A percentile compares a stretch with the other conserved stretches of the same genome.
Evolutionary conservation across 1,284 basidiomycete genomes (phyloP).

Genomic region (Sphagnurus paluster): DNA sequence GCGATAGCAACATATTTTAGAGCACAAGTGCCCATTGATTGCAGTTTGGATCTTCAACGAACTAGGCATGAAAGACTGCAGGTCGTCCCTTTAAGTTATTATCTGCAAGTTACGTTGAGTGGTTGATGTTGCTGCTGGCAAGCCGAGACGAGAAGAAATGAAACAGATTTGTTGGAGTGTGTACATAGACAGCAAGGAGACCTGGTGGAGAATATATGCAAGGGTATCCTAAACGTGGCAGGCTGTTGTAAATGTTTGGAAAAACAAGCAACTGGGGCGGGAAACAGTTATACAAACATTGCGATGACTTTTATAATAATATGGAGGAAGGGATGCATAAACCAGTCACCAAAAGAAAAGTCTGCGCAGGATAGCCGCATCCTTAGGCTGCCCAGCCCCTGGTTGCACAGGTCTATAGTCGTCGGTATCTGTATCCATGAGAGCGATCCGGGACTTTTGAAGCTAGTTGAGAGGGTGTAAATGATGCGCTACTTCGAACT

Average conservation of each 20-base stretch:
- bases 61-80: too few species aligned
- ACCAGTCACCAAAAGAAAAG: slow-evolving; percentile 41
- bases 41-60: too few species aligned
- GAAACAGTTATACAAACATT: slow-evolving; percentile 1
- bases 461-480: slow-evolving; percentile 21
- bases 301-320: not conserved
- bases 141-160: not conserved
- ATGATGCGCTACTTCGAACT: not conserved
- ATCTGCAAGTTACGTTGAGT: too few species aligned
- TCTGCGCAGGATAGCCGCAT: slow-evolving; percentile 40
- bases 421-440: slow-evolving; percentile 46
- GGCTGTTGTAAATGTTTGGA: not conserved
- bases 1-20: too few species aligned
- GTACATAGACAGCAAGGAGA: not conserved
- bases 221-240: slow-evolving; percentile 8
- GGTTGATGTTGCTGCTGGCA: too few species aligned
- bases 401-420: slow-evolving; percentile 32
- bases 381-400: slow-evolving; percentile 29
- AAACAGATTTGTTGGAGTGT: slow-evolving; percentile 4
- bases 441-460: slow-evolving; percentile 53
- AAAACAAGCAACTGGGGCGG: not conserved
- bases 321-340: slow-evolving; percentile 2
- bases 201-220: slow-evolving; percentile 5
- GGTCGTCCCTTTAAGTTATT: too few species aligned
- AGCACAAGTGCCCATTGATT: too few species aligned